These are phyloP conservation scores for Pichia sp. DNA, from an alignment of 1,139 yeast genomes.

Conservation along the genomic window DNA sequence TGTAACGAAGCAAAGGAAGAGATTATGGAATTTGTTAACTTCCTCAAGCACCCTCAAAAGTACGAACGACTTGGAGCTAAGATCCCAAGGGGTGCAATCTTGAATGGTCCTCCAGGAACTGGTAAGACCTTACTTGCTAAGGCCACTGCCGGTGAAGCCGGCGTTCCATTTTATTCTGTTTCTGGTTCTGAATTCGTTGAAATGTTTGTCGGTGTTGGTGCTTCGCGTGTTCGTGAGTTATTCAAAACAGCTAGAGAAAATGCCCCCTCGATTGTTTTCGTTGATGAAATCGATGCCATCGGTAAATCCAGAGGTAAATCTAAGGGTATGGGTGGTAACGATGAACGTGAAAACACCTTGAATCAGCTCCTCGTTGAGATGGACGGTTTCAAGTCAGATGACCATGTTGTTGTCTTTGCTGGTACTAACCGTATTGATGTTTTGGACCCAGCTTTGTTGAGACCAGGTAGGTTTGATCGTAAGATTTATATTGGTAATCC, in stretches of 20 bases:
- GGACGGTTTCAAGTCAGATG: conserved; percentile 91
- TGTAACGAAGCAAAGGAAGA: conserved; percentile 97
- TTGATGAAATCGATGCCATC: conserved; percentile 97
- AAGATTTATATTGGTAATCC: conserved; percentile 90
- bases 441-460: conserved; percentile 82
- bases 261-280: conserved; percentile 90
- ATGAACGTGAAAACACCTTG: conserved; percentile 93
- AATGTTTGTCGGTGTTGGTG: conserved; percentile 99
- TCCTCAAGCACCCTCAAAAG: conserved; percentile 81
- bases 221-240: conserved; percentile 91
- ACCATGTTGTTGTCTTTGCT: conserved; percentile 93
- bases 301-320: conserved; percentile 84
- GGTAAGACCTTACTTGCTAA: conserved; percentile 97
- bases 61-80: conserved; percentile 92
- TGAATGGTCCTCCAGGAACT: conserved; percentile 98
- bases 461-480: conserved; percentile 97
- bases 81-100: conserved; percentile 95
- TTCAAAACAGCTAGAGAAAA: conserved; percentile 88
- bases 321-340: conserved; percentile 72
- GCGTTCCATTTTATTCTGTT: conserved; percentile 90
- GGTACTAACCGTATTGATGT: conserved; percentile 97
- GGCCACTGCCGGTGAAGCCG: conserved; percentile 99
- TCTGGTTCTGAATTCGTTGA: conserved; percentile 98
- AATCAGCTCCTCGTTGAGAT: conserved; percentile 94
- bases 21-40: conserved; percentile 94